A percentile compares a stretch with the other conserved stretches of the same genome.
These are phyloP conservation scores for Stachybotrys echinatus DNA, from an alignment of 2,329 filamentous ascomycete genomes.

Conservation along the genomic window DNA sequence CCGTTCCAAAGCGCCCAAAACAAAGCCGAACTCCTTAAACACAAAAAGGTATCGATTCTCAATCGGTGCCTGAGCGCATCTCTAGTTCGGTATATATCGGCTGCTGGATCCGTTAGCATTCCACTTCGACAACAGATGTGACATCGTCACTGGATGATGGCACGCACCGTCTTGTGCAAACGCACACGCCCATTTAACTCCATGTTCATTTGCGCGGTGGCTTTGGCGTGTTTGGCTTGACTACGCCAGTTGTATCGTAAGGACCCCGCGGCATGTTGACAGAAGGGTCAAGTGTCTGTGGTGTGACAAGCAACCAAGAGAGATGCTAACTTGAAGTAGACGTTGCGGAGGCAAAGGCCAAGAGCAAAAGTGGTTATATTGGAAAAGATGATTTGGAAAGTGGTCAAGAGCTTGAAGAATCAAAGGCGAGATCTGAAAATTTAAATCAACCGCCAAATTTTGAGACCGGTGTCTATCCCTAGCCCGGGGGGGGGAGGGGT, in stretches of 20 bases:
- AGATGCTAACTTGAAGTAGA: background rate
- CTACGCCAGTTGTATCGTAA: conserved; percentile 31
- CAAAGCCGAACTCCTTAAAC: background rate
- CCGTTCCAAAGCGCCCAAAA: background rate
- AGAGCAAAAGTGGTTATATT: conserved; percentile 3
- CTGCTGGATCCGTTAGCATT: background rate
- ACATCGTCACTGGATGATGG: too few species aligned
- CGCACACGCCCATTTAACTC: background rate
- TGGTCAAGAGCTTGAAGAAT: conserved; percentile 2
- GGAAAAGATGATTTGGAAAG: background rate
- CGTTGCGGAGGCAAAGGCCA: too few species aligned
- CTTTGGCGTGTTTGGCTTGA: conserved; percentile 28
- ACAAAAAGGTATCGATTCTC: background rate
- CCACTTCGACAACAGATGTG: background rate
- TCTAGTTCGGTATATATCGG: background rate
- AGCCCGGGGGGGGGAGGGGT: conserved; percentile 7
- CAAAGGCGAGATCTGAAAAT: conserved; percentile 11
- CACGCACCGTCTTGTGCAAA: too few species aligned
- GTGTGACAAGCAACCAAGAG: background rate
- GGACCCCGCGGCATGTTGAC: conserved; percentile 27
- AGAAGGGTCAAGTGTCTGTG: background rate
- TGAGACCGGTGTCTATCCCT: conserved; percentile 3
- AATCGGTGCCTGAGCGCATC: background rate
- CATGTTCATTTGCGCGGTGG: conserved; percentile 21
- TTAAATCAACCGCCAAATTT: conserved; percentile 7